Base-by-base conservation (phyloP, 164 flowering plant genomes). In the Vitis amurensis region DNA sequence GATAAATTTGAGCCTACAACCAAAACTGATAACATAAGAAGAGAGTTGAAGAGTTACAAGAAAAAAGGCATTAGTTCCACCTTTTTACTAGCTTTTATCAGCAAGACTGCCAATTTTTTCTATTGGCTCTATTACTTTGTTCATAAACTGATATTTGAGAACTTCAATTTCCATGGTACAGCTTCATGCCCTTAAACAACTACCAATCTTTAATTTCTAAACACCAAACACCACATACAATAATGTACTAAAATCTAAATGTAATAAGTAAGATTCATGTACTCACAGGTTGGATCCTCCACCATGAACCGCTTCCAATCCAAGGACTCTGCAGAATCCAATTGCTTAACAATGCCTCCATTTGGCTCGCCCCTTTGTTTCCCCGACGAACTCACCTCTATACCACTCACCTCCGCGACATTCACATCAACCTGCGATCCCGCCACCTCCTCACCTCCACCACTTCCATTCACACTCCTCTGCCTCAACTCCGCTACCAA, bases 281-380 rank as follows among this genome's bases (percentile, higher is more conserved):
- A 77, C 88, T 88, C 77, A 91, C 97, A 69, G 68, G 63, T 74
- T 8, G 88, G 81, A 82, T 92, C 90, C 63, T 88, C 85, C 0
- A 86, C 82, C 84, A 90, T 85, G n/a, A 88, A 55, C 48, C 68
- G 82, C 72, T 82, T 88, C 97, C 97, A 92, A 80, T 92, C 95
- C 84, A 89, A 76, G 0, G 90, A 89, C 68, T 77, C 83, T 30
- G 73, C 88, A 11, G 84, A 87, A 63, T 83, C 89, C 78, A 89
- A 73, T 71, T 70, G 83, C 59, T 69, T 63, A 19, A 75, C 79
- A 37, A 64, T 75, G 51, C 62, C 71, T 17, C 82, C 86, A 66
- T 84, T 83, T 44, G 76, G 59, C 62, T 80, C 86, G 50, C 57
- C 50, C 19, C 64, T 65, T 62, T 58, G 76, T 57, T 71, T 71